Evolutionary conservation across 164 flowering plant genomes (phyloP), one percentile per base, ranked within the genome.

Genomic region (Cinnamomum chago): DNA sequence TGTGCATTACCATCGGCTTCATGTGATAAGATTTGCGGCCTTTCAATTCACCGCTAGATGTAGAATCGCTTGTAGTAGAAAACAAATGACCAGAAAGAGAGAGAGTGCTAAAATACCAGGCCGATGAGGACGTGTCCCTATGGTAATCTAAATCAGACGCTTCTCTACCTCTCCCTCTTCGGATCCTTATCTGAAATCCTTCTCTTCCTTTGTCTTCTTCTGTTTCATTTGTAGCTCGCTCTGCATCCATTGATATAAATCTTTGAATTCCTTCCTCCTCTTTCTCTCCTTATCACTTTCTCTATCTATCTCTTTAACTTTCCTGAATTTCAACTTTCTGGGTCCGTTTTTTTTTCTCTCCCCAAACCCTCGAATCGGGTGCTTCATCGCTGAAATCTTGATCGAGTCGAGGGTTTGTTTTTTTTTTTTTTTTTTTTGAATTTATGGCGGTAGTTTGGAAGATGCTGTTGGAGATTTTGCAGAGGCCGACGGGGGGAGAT

Each of bases 341-440:
- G 18, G 60, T 5, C 35, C 23, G 50, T 79, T 40, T 30, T 55
- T 71, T 13, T 64, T 25, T 14, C n/a, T 20, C 58, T 35, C 55
- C 71, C 14, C 27, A 70, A 76, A 73, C 85, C 87, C 87, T 82
- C 84, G 81, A 74, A 20, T 78, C 74, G 28, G 78, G 68, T 67
- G 58, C 73, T 76, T 78, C 50, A 75, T 70, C 77, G 85, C 80
- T 55, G 64, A 40, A 67, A 78, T 52, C 76, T 70, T 79, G 81
- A 82, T 82, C 82, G 78, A 76, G 76, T 84, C 85, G 84, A 83
- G 89, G 90, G 87, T 80, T 78, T 82, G 52, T 1, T 55, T 55
- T 55, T 55, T 82, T 64, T 13, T 55, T 55, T 55, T 55, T 1
- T 17, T 55, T 18, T 55, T 55, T 5, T 55, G 55, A 3, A 1